Evolutionary conservation across 441 rosid species (phyloP), one percentile per base, ranked within the genome.

Genomic region (Raphanus hybrid): DNA sequence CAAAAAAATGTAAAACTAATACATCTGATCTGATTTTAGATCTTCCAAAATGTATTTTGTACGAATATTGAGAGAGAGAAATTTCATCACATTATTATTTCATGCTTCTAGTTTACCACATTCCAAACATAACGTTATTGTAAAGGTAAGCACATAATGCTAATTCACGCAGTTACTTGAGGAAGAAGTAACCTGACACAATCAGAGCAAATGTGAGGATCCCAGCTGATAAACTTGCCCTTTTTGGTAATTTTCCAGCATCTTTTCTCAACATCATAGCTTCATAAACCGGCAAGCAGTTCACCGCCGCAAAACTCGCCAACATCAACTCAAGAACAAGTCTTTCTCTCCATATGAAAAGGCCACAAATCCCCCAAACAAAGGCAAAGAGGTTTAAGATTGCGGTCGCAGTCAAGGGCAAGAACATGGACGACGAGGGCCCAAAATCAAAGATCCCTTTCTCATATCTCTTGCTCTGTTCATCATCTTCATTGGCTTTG

Each of bases 391-490:
- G 75, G 79, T 86, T 90, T 71, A 89, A 16, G 11, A 83, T 54
- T 2, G 93, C 90, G 0, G 80, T 88, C 72, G 35, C 59, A 9
- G 87, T 73, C 4, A 80, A 43, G 2, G 84, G 64, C 64, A 70
- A 55, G 66, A 90, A 88, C 86, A 92, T 81, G 0, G 87, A 78
- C 0, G 91, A 87, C 57, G 82, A 29, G 2, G 78, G 78, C 18
- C 95, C 92, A 32, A 89, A 89, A 41, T 90, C 91, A 10, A 86
- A 88, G 0, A 81, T 52, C 14, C 86, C 94, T 74, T 79, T 79
- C 34, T 77, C 88, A n/a, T 89, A 91, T 83, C 86, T 76, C 67
- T 85, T 85, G 39, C 75, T 80, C 39, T 81, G 96, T 67, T 91
- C 87, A 1, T 81, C 83, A 11, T 86, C 85, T 1, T 86, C 84